Evolutionary conservation across 1,284 basidiomycete species (phyloP), one percentile per base, ranked within the genome.

Genomic region (Tilletia walkeri): DNA sequence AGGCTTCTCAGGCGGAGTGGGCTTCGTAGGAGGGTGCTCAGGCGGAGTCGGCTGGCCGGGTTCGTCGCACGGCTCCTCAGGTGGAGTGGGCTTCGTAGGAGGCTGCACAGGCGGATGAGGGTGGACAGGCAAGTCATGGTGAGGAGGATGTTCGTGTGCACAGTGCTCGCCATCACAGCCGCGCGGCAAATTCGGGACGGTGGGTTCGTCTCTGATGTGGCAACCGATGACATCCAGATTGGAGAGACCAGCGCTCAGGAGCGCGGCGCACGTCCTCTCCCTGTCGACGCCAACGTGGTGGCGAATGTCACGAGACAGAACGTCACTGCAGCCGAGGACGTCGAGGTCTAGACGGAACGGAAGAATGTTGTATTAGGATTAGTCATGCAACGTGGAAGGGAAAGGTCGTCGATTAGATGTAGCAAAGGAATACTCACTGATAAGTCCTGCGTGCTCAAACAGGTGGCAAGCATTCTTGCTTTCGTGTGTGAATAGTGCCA

Each of bases 171-270:
- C 41, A 14, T 45, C 41, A 7, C 41, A 45, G 41, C 41, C 41
- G 41, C 41, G 41, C 9, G 41, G 9, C 41, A 14, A 45, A 7
- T 7, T 7, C 14, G 41, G 41, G 41, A 45, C 41, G 3, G 14
- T 45, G 6, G 6, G 41, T 14, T 45, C 41, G 41, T 45, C 41
- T 0, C 14, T 45, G 41, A 45, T 45, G 41, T 2, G 7, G 14
- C 59, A 63, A 14, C 59, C 59, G 36, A 63, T 10, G 34, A 7
- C 18, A 10, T 63, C 59, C 36, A 63, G 59, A 39, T 63, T 38
- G 12, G 34, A 41, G 3, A 63, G 59, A 4, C 36, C 59, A 39
- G 59, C 59, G 39, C 36, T 34, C 12, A 7, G 6, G 34, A 63
- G 36, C 36, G 59, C 59, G 1, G 7, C n/a, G 36, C 59, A 63